Evolutionary conservation across 176 grass and related monocot genomes (phyloP), one percentile per base, ranked within the genome.

Genomic region (Otatea glauca): DNA sequence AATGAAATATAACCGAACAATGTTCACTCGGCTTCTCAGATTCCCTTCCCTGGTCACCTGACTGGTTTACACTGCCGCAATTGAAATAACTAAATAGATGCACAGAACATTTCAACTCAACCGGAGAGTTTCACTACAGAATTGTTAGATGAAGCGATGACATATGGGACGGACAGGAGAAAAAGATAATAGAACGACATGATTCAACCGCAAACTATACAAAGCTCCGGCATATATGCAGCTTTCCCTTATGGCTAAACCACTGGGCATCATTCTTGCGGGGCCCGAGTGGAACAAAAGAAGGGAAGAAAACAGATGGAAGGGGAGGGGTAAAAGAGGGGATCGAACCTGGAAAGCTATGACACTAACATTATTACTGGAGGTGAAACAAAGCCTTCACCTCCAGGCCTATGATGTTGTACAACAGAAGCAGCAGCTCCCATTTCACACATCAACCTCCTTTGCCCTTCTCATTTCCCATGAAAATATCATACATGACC

Each of bases 161-260:
- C 20, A 1, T 7, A 20, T 1, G 6, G 6, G 9, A 56, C n/a
- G 13, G 9, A 14, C 63, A 37, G 29, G 29, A 48, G 5, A 11
- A 32, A 55, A 55, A 21, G 29, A 59, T 7, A 9, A 65, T 20
- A 21, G 17, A 54, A 12, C 44, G 12, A 35, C 11, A 20, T 14
- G 5, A 83, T 64, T 83, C 16, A 63, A 65, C 55, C 48, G 17
- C 18, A 37, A 34, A 20, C 54, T 82, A 16, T 62, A 62, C 67
- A 82, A 39, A 43, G 13, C 18, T 70, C 20, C 25, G 17, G 78
- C 32, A 82, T 86, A 76, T 65, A 86, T 53, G 65, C 37, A 76
- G 85, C 74, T 87, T 59, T 51, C 72, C 80, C 72, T 65, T 80
- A 50, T 80, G 60, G 49, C 80, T 72, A 87, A 77, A 76, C 29